These are phyloP conservation scores for Smithsoniella earleae DNA, from an alignment of 163 green algal genomes.

Conservation along the genomic window DNA sequence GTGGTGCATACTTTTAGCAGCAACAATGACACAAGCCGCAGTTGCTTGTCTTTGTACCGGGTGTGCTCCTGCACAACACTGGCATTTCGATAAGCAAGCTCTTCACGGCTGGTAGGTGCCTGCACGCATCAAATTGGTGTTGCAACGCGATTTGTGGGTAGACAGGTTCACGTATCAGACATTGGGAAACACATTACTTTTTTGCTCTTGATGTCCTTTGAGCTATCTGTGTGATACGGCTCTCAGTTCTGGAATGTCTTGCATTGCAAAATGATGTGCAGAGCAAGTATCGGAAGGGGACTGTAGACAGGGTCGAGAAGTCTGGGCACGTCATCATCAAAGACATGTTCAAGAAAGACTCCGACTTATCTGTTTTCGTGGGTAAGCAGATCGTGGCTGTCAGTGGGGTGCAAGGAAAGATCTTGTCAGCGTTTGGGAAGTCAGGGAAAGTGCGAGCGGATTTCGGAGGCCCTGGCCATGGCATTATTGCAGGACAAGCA, in stretches of 20 bases:
- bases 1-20: slow-evolving; percentile 49
- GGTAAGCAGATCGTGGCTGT: slow-evolving; percentile 54
- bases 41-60: too few species aligned
- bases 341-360: slow-evolving; percentile 79
- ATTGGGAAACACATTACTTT: too few species aligned
- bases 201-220: too few species aligned
- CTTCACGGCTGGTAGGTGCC: background rate
- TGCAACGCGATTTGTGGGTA: too few species aligned
- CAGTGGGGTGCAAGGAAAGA: background rate
- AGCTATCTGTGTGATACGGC: too few species aligned
- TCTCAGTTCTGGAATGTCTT: too few species aligned
- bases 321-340: slow-evolving; percentile 61
- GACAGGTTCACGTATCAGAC: too few species aligned
- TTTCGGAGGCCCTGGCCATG: background rate
- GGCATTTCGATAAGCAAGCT: too few species aligned
- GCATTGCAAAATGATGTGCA: too few species aligned
- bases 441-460: slow-evolving; percentile 13
- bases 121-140: background rate
- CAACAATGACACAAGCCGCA: too few species aligned
- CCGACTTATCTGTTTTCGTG: slow-evolving; percentile 57
- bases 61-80: too few species aligned
- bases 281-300: slow-evolving; percentile 64
- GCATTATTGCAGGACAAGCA: too few species aligned
- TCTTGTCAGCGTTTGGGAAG: background rate
- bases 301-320: slow-evolving; percentile 61